Evolutionary conservation across 768 basidiomycete species (phyloP).

Genomic region (Amyloporia xantha): DNA sequence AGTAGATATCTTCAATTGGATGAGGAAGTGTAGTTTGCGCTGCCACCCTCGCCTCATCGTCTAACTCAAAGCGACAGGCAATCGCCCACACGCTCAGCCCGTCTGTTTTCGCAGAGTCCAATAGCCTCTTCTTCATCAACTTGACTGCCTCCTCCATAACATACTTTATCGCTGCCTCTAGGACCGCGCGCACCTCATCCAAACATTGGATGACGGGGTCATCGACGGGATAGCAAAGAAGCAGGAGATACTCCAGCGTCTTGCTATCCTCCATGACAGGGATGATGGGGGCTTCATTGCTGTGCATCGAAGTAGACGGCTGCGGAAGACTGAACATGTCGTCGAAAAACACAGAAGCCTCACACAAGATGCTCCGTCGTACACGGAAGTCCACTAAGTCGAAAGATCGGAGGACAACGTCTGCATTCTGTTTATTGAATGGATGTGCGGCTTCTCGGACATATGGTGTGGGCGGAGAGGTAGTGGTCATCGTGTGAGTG

Average conservation of each 20-base stretch:
- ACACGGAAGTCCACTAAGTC: conserved; percentile 9
- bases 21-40: background rate
- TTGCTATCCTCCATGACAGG: conserved; percentile 14
- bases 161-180: conserved; percentile 23
- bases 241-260: conserved; percentile 19
- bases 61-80: conserved; percentile 2
- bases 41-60: conserved; percentile 5
- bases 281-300: conserved; percentile 1
- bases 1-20: background rate
- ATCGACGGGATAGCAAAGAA: conserved; percentile 31
- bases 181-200: background rate
- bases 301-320: background rate
- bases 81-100: conserved; percentile 5
- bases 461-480: too few relatives aligned
- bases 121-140: background rate
- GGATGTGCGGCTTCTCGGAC: background rate
- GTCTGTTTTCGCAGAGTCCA: conserved; percentile 14
- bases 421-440: conserved; percentile 18
- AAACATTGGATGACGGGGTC: conserved; percentile 6
- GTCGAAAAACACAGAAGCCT: conserved; percentile 9
- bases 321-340: conserved; percentile 12
- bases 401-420: conserved; percentile 49
- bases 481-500: too few relatives aligned
- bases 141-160: background rate
- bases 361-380: conserved; percentile 6